Conservation (phyloP, 805 yeast species). For the Hanseniaspora meyeri region DNA sequence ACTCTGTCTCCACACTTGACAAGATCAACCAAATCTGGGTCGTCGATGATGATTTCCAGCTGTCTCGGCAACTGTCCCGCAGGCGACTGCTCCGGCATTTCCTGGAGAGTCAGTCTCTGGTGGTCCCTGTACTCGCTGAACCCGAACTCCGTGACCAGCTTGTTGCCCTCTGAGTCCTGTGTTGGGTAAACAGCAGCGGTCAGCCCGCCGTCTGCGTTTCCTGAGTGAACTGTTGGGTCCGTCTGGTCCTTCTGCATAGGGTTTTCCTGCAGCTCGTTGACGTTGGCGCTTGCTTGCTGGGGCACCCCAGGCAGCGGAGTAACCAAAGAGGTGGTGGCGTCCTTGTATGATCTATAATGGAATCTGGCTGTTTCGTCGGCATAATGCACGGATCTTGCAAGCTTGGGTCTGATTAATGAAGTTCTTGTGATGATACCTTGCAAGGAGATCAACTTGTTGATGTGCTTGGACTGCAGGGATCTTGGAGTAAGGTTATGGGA, state of each 20-base stretch:
- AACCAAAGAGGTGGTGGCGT: slow-evolving; percentile 71
- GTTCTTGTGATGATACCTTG: slow-evolving; percentile 95
- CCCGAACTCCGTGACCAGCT: slow-evolving; percentile 82
- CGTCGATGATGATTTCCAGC: slow-evolving; percentile 76
- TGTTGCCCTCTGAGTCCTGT: slow-evolving; percentile 84
- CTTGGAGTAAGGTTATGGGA: slow-evolving; percentile 78
- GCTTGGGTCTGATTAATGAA: slow-evolving; percentile 86
- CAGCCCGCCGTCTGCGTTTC: background rate
- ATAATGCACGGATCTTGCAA: slow-evolving; percentile 73
- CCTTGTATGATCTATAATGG: slow-evolving; percentile 84
- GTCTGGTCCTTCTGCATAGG: slow-evolving; percentile 2
- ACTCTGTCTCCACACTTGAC: slow-evolving; percentile 95
- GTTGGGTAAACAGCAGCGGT: slow-evolving; percentile 84
- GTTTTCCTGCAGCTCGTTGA: slow-evolving; percentile 48
- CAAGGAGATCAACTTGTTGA: slow-evolving; percentile 66
- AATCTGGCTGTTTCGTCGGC: slow-evolving; percentile 56
- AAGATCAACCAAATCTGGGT: slow-evolving; percentile 81
- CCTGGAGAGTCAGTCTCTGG: slow-evolving; percentile 85
- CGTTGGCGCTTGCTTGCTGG: background rate
- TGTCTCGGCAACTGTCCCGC: slow-evolving; percentile 96
- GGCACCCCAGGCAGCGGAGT: slow-evolving; percentile 13
- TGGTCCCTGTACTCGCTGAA: slow-evolving; percentile 81
- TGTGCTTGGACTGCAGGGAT: slow-evolving; percentile 59
- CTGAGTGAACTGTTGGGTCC: slow-evolving; percentile 23
- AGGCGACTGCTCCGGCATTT: slow-evolving; percentile 96